These are phyloP conservation scores for Priceomyces haplophilus DNA, from an alignment of 805 yeast species.

Conservation along the genomic window DNA sequence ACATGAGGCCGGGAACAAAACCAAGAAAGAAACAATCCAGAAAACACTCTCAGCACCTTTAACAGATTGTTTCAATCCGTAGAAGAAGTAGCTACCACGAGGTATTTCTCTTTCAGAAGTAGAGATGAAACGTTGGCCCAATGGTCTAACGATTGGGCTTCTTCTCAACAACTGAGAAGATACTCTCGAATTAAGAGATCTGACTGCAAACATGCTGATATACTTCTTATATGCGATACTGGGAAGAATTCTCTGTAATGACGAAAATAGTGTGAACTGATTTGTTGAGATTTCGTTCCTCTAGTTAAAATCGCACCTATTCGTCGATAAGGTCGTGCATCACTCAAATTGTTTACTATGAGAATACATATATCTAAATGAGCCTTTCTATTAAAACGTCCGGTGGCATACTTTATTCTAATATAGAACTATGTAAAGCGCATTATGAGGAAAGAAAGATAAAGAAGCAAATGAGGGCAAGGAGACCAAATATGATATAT, in stretches of 20 bases:
- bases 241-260: background rate
- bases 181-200: conserved; percentile 2
- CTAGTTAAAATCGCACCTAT: background rate
- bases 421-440: no score
- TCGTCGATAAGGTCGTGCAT: background rate
- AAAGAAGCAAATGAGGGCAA: no score
- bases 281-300: background rate
- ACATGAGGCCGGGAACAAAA: conserved; percentile 12
- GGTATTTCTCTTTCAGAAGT: conserved; percentile 9
- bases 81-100: conserved; percentile 8
- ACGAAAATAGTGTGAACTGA: background rate
- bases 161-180: conserved; percentile 2
- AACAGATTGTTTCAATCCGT: conserved; percentile 9
- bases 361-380: no score
- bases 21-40: conserved; percentile 8
- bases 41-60: conserved; percentile 5
- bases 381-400: no score
- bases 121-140: background rate
- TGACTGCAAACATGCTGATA: conserved; percentile 2
- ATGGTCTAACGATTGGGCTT: background rate
- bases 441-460: no score
- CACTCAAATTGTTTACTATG: background rate
- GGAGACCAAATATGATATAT: no score
- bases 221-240: background rate
- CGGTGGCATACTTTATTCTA: no score